Base-by-base conservation (phyloP, 257 asterid species). In the Ballota nigra region DNA sequence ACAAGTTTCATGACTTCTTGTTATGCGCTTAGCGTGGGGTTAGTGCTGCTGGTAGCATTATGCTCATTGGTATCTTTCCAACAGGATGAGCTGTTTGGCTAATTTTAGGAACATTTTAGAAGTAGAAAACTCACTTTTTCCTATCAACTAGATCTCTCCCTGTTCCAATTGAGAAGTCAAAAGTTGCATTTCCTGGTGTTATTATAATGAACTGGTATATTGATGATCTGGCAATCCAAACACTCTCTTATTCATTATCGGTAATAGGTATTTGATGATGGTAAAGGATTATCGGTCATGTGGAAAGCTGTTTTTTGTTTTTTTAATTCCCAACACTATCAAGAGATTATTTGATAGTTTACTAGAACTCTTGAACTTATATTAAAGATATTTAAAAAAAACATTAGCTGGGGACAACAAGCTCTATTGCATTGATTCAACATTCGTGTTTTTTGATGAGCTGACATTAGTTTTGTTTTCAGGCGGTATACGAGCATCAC, bases 401-500 rank as follows among this genome's bases (percentile, higher is more conserved):
- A 26, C 29, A 26, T 26, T 26, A 26, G 29, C 29, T 26, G 29
- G 29, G 29, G 29, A 26, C 3, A 26, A 26, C 29, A 26, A 26
- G 3, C 29, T n/a, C n/a, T 26, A 26, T 1, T 26, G 1, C 29
- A 26, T 26, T 26, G 29, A 26, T 26, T 1, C 3, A 1, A 1
- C 6, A 31, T 4, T 4, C 0, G 8, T 31, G 36, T 0, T 11
- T 13, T 15, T 16, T 60, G 15, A 29, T 29, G 13, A 16, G n/a
- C n/a, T 4, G 28, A 19, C 41, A 10, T 38, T 55, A 24, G 11
- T 53, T 68, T 36, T 24, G 41, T 63, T 75, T 66, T 51, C 86
- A 95, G 99, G 98, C 92, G 72, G 97, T 95, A 10, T 95, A 95
- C 47, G 98, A 92, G 84, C 97, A 89, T 71, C 99, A 95, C 74